These are phyloP conservation scores for Rhodotorula sp. DNA, from an alignment of 1,284 basidiomycete species.

Conservation along the genomic window DNA sequence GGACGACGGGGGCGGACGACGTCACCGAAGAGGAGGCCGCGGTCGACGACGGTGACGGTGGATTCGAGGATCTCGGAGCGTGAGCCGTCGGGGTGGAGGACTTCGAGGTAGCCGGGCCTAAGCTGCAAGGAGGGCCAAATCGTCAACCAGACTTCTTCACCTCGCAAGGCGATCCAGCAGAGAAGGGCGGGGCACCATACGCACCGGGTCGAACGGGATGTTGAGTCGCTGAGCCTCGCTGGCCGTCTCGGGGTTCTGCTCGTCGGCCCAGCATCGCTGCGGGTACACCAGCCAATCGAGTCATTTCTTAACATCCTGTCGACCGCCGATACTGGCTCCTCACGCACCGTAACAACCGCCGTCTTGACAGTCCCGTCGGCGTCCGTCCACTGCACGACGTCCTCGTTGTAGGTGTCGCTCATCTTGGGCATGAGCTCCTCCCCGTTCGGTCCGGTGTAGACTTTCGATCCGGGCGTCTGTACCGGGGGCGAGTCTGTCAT, in stretches of 20 bases:
- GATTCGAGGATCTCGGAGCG: conserved; percentile 59
- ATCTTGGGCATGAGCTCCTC: not conserved
- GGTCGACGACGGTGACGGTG: conserved; percentile 67
- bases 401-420: conserved; percentile 27
- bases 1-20: conserved; percentile 61
- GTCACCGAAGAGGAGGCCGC: conserved; percentile 74
- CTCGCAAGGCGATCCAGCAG: not conserved
- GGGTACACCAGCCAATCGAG: too few species aligned
- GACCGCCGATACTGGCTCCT: too few species aligned
- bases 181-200: not conserved
- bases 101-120: conserved; percentile 58
- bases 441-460: not conserved
- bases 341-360: conserved; percentile 34
- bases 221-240: conserved; percentile 25
- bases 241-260: conserved; percentile 30
- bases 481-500: not conserved
- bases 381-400: conserved; percentile 18
- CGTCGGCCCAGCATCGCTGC: conserved; percentile 40
- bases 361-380: not conserved
- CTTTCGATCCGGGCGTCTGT: not conserved
- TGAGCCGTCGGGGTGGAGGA: conserved; percentile 48
- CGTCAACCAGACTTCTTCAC: too few species aligned
- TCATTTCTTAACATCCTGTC: too few species aligned
- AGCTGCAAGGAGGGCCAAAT: conserved; percentile 8
- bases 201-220: conserved; percentile 30